These are phyloP conservation scores for Annona squamosa DNA, from an alignment of 164 flowering plant species.

Conservation along the genomic window DNA sequence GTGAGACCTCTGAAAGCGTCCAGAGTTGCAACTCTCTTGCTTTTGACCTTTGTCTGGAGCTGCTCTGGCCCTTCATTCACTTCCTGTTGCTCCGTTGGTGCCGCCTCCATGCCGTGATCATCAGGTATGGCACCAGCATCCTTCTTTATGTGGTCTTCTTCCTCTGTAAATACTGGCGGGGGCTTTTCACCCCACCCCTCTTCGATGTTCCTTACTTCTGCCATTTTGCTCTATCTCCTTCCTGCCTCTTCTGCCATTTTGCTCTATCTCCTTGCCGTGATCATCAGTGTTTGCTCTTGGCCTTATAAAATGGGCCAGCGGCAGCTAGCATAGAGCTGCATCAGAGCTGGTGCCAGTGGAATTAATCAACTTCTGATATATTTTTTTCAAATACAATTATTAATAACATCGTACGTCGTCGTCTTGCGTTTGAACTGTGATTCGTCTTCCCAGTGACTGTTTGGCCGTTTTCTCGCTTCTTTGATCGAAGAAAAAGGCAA, in stretches of 20 bases:
- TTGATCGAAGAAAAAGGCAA: no score
- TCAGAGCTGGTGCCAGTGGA: neutral
- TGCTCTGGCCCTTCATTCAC: neutral
- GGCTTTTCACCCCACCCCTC: conserved; percentile 24
- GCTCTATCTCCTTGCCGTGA: neutral
- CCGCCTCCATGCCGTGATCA: conserved; percentile 11
- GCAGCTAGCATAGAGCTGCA: neutral
- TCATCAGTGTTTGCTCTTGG: neutral
- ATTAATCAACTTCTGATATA: neutral
- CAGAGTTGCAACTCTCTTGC: conserved; percentile 59
- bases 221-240: conserved; percentile 5
- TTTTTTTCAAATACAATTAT: neutral
- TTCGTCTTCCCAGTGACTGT: no score
- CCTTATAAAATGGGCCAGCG: neutral
- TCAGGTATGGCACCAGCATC: neutral
- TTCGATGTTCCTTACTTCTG: conserved; percentile 29
- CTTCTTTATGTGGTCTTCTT: conserved; percentile 4
- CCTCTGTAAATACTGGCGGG: neutral
- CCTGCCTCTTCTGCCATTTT: conserved; percentile 15
- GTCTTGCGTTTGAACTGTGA: neutral
- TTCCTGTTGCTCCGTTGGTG: neutral
- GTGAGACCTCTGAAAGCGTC: conserved; percentile 85
- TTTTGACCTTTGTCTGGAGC: conserved; percentile 29
- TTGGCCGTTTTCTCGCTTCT: no score
- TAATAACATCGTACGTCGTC: neutral